These are phyloP conservation scores for Lasiosphaeris hirsuta DNA, from an alignment of 495 filamentous ascomycete genomes.

Conservation along the genomic window DNA sequence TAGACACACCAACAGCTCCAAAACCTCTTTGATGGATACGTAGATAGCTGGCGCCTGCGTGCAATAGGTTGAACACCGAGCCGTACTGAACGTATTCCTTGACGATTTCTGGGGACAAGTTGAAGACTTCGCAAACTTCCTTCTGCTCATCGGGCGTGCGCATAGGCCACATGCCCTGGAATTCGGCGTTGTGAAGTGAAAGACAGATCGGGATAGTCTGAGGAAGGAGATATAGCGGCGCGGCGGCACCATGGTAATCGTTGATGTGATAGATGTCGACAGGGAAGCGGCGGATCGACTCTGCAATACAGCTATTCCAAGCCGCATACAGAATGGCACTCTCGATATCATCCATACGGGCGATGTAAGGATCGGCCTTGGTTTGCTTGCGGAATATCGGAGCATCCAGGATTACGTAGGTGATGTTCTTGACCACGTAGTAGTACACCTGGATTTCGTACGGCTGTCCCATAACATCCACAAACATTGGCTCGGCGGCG, in stretches of 20 bases:
- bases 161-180: slow-evolving; percentile 70
- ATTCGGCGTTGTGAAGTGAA: slow-evolving; percentile 54
- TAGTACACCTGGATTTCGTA: slow-evolving; percentile 64
- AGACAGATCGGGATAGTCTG: slow-evolving; percentile 52
- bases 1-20: slow-evolving; percentile 68
- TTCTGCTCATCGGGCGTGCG: slow-evolving; percentile 58
- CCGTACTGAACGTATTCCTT: slow-evolving; percentile 60
- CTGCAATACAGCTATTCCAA: slow-evolving; percentile 67
- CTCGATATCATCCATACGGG: slow-evolving; percentile 68
- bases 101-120: slow-evolving; percentile 47
- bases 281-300: slow-evolving; percentile 50
- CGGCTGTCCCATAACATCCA: slow-evolving; percentile 58
- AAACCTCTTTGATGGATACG: slow-evolving; percentile 69
- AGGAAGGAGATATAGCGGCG: slow-evolving; percentile 64
- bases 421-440: slow-evolving; percentile 62
- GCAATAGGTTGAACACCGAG: slow-evolving; percentile 65
- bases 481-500: slow-evolving; percentile 57
- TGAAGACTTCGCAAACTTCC: slow-evolving; percentile 68
- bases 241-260: slow-evolving; percentile 70
- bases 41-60: slow-evolving; percentile 66
- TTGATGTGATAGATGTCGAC: slow-evolving; percentile 74
- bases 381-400: slow-evolving; percentile 66
- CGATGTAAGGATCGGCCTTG: slow-evolving; percentile 60
- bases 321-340: slow-evolving; percentile 68
- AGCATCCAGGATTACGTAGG: slow-evolving; percentile 66